Evolutionary conservation across 768 basidiomycete species (phyloP), one percentile per base, ranked within the genome.

Genomic region (Galerina marginata): DNA sequence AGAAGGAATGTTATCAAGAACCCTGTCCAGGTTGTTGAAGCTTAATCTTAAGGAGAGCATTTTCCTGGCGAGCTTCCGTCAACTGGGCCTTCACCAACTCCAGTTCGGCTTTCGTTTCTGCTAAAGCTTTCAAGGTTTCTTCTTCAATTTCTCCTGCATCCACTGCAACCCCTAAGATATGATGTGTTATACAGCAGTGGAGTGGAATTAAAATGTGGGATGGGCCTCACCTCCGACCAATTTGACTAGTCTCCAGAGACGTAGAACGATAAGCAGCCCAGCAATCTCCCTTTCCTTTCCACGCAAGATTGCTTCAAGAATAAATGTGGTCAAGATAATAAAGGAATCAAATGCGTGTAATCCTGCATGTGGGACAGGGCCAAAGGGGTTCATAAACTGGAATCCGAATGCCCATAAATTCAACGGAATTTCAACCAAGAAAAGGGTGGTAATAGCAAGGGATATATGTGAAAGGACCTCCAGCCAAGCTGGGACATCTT

Each of bases 201-300:
- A 12, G 54, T 23, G 14, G 39, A 33, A 9, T 16, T 11, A 25
- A 47, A 10, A 55, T 16, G 43, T 44, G 10, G 47, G 53, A 36
- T 36, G 29, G 5, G 11, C 51, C 63, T 16, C 45, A 83, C 79
- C 77, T 73, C 78, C 76, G 37, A 92, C 86, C 11, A 94, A 78
- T 69, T 93, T 92, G 25, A 93, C 83, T 36, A 94, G 76, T 25
- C 92, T 81, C 92, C 93, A 93, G 12, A 94, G 72, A 72, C 92
- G 92, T 29, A 94, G 76, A 16, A 90, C 75, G 43, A 94, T 80
- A 37, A 94, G 82, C 25, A 94, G 74, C 6, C 81, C 83, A 1
- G 87, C 89, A 20, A 93, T 80, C 67, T 94, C 90, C 60, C 85
- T 76, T 68, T 90, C 89, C 54, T 75, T 81, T 2, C 92, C 92